phyloP scores from a whole-genome alignment of 768 basidiomycete species.

The Kwoniella sp. region DNA sequence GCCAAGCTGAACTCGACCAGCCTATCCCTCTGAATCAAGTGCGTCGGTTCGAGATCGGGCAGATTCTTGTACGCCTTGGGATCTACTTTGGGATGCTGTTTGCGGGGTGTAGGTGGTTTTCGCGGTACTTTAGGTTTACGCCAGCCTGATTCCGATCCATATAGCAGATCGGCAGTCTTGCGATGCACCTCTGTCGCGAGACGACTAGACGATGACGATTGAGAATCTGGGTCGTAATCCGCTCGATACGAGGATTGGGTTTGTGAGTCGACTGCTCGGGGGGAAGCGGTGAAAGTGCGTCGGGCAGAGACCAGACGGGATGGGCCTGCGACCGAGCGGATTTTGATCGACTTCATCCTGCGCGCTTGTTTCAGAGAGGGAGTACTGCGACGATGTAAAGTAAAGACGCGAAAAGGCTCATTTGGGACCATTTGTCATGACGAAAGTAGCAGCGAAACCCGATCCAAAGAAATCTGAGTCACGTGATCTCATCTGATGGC shows the following conservation, averaged over 20 bases:
- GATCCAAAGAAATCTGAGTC: neutral
- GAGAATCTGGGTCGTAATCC: neutral
- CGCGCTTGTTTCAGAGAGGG: neutral
- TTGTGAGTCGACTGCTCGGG: constrained; percentile 1
- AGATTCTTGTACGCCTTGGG: constrained; percentile 18
- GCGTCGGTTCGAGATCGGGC: constrained; percentile 10
- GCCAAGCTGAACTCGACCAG: constrained; percentile 21
- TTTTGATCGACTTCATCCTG: neutral
- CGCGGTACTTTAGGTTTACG: constrained; percentile 18
- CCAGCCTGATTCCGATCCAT: constrained; percentile 18
- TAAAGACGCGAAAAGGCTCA: too few relatives aligned
- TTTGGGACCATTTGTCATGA: too few relatives aligned
- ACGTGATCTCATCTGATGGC: neutral
- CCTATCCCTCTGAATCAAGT: constrained; percentile 22
- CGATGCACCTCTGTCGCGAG: neutral
- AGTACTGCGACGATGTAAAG: neutral
- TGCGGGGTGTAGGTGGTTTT: constrained; percentile 17
- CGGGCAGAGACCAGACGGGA: neutral
- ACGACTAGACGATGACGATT: neutral
- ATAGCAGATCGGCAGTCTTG: constrained; percentile 17
- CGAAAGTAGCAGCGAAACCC: too few relatives aligned
- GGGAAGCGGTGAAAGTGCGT: neutral
- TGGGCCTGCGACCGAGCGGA: neutral
- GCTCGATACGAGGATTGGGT: neutral
- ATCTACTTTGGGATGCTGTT: constrained; percentile 16